Evolutionary conservation across 208 protist species (phyloP).

Genomic region (Trichomonas vaginalis): DNA sequence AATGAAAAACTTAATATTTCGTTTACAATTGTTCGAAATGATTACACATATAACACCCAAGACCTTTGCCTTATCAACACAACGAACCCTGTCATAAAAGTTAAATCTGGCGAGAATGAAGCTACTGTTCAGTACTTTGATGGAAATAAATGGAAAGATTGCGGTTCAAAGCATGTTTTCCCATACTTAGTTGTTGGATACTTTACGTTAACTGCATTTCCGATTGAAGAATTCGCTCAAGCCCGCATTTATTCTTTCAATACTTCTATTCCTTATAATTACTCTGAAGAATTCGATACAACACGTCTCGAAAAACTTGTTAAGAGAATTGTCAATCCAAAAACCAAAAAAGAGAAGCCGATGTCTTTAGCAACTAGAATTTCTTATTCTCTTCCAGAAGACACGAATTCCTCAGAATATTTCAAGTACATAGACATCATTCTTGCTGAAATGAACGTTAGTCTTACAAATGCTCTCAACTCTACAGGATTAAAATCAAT

Average conservation of each 20-base stretch:
- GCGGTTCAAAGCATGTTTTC: neutral
- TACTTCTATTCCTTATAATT: neutral
- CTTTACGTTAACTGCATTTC: neutral
- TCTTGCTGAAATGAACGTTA: neutral
- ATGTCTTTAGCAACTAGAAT: neutral
- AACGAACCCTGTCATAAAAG: neutral
- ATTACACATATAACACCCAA: neutral
- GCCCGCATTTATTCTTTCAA: neutral
- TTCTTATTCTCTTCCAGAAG: neutral
- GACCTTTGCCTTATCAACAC: neutral
- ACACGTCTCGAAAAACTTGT: neutral
- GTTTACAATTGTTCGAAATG: neutral
- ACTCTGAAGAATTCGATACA: neutral
- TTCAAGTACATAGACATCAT: neutral
- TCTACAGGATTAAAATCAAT: neutral
- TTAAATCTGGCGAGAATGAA: neutral
- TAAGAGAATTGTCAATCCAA: neutral
- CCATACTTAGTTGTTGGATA: neutral
- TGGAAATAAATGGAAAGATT: neutral
- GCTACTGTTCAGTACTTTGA: neutral
- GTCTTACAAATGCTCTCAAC: neutral
- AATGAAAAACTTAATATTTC: neutral
- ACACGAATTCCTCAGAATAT: neutral
- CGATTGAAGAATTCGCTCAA: neutral
- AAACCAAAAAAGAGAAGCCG: neutral